Percentiles rank a stretch among this genome's conserved stretches.
phyloP scores from a whole-genome alignment of 139 green algal species.

The Micromonas commoda region DNA sequence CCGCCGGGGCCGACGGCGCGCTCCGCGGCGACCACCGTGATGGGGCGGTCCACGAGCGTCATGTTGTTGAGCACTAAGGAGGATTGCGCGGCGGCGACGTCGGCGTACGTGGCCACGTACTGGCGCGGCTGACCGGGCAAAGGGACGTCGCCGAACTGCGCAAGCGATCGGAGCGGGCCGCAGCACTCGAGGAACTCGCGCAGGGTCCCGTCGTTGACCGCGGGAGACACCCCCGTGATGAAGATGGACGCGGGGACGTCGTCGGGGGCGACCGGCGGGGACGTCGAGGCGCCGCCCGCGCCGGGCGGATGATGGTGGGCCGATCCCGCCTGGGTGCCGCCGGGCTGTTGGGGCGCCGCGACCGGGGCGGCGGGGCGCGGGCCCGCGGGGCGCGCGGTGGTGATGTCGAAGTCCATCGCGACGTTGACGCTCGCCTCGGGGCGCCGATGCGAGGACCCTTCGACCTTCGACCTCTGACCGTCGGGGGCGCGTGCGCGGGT shows the following conservation, averaged over 20 bases:
- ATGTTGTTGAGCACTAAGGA: neutral
- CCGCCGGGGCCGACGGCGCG: too few relatives aligned
- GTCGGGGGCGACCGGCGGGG: neutral
- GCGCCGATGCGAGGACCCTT: too few relatives aligned
- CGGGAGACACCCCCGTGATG: neutral
- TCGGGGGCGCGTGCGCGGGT: too few relatives aligned
- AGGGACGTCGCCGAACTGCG: too few relatives aligned
- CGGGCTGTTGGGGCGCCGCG: too few relatives aligned
- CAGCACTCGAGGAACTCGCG: neutral
- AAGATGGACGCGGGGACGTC: neutral
- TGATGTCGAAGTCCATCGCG: neutral
- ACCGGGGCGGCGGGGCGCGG: too few relatives aligned
- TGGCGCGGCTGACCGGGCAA: neutral
- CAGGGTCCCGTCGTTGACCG: neutral
- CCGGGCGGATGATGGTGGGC: too few relatives aligned
- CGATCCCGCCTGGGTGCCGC: too few relatives aligned
- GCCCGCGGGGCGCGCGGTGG: neutral
- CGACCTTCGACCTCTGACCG: too few relatives aligned
- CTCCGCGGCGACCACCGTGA: neutral
- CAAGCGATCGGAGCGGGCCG: neutral
- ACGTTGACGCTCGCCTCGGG: too few relatives aligned
- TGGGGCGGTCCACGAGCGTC: neutral
- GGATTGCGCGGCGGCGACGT: neutral
- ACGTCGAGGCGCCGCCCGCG: neutral
- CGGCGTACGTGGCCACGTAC: neutral